Conservation (phyloP, 768 basidiomycete genomes). For the Collybia mongolica region DNA sequence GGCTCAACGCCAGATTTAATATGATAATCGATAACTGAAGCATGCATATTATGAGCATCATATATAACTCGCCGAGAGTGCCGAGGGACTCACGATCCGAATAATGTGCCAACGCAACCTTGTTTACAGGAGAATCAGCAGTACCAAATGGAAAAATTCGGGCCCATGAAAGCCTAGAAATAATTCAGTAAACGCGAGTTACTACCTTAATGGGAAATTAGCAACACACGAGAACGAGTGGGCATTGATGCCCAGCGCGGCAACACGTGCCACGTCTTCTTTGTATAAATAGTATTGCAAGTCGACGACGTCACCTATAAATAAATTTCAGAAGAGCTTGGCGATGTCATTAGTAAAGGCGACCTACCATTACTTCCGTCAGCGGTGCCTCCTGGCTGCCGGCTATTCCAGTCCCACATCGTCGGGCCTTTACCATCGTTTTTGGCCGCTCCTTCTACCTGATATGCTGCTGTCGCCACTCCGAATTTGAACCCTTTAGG, state of each 20-base stretch:
- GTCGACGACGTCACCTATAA: slow-evolving; percentile 43
- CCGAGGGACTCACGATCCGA: slow-evolving; percentile 32
- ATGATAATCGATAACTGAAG: slow-evolving; percentile 44
- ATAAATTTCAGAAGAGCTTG: not conserved
- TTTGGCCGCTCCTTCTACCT: slow-evolving; percentile 52
- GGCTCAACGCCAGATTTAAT: slow-evolving; percentile 39
- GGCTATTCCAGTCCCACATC: slow-evolving; percentile 50
- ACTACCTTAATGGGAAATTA: not conserved
- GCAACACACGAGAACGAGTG: slow-evolving; percentile 48
- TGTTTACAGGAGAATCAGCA: slow-evolving; percentile 47
- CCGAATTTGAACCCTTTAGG: slow-evolving; percentile 50
- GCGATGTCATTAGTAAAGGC: not conserved
- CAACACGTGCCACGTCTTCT: slow-evolving; percentile 47
- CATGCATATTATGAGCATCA: not conserved
- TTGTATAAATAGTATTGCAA: slow-evolving; percentile 54
- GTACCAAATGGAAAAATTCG: slow-evolving; percentile 50
- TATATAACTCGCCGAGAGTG: not conserved
- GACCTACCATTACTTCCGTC: slow-evolving; percentile 43
- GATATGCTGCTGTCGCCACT: slow-evolving; percentile 51
- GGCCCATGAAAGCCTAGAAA: slow-evolving; percentile 47
- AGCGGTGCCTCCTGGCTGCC: slow-evolving; percentile 37
- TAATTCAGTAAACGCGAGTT: not conserved
- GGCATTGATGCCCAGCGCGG: slow-evolving; percentile 46
- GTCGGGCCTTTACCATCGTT: slow-evolving; percentile 48
- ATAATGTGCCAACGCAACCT: slow-evolving; percentile 44